Evolutionary conservation across 805 yeast species (phyloP).

Genomic region (Wickerhamiella lipophila): DNA sequence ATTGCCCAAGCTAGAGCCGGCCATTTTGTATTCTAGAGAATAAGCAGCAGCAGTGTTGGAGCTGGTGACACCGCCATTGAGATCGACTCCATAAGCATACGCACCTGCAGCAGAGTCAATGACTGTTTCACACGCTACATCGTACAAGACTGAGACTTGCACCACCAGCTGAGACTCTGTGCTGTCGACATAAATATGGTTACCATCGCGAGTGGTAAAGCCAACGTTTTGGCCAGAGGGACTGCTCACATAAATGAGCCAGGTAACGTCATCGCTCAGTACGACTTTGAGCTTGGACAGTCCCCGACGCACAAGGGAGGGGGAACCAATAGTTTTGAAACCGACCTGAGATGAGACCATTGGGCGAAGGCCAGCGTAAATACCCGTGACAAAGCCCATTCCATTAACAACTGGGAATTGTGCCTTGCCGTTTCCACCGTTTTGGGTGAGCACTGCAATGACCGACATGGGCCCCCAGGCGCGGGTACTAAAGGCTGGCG

Average conservation of each 20-base stretch:
- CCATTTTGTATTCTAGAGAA: conserved; percentile 36
- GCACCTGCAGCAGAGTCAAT: conserved; percentile 61
- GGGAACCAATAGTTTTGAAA: conserved; percentile 30
- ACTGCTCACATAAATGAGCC: conserved; percentile 39
- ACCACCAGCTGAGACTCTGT: conserved; percentile 21
- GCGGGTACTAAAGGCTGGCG: conserved; percentile 36
- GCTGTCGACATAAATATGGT: conserved; percentile 39
- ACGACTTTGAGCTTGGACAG: conserved; percentile 31
- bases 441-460: conserved; percentile 15
- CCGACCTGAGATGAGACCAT: conserved; percentile 37
- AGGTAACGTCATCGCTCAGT: conserved; percentile 32
- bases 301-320: conserved; percentile 24
- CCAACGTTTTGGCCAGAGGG: conserved; percentile 30
- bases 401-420: conserved; percentile 64
- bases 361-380: conserved; percentile 40
- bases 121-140: conserved; percentile 27
- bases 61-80: conserved; percentile 37
- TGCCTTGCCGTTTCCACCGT: conserved; percentile 24
- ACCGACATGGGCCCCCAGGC: conserved; percentile 23
- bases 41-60: conserved; percentile 34
- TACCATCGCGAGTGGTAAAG: conserved; percentile 27
- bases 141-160: conserved; percentile 30
- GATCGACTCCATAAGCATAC: conserved; percentile 41
- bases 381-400: conserved; percentile 65
- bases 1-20: conserved; percentile 38